These are phyloP conservation scores for Cryptococcus floricola DNA, from an alignment of 1,284 basidiomycete species.

Conservation along the genomic window DNA sequence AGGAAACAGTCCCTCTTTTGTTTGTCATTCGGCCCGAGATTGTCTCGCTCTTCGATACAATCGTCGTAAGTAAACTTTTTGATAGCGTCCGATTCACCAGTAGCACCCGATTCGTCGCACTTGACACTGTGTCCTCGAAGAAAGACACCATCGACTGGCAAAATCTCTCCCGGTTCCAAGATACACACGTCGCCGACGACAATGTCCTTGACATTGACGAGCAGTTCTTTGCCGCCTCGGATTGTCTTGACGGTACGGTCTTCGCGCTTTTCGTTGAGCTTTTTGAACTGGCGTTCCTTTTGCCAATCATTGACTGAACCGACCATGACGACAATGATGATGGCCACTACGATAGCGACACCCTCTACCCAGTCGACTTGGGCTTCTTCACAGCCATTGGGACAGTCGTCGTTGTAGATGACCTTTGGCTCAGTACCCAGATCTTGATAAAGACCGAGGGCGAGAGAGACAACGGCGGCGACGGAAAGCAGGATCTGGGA, in stretches of 20 bases:
- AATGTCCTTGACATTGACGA: slow-evolving; percentile 81
- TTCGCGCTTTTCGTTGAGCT: slow-evolving; percentile 91
- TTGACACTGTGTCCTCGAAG: slow-evolving; percentile 86
- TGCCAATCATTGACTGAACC: slow-evolving; percentile 64
- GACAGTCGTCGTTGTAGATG: slow-evolving; percentile 50
- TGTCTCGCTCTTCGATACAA: slow-evolving; percentile 56
- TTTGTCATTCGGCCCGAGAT: slow-evolving; percentile 39
- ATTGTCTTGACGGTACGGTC: slow-evolving; percentile 90
- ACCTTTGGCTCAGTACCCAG: slow-evolving; percentile 65
- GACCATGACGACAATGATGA: slow-evolving; percentile 61
- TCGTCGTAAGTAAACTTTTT: slow-evolving; percentile 80
- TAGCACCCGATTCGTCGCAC: slow-evolving; percentile 94
- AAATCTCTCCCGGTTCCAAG: slow-evolving; percentile 89
- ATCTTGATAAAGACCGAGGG: slow-evolving; percentile 89
- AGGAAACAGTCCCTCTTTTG: slow-evolving; percentile 86
- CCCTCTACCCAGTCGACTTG: slow-evolving; percentile 93
- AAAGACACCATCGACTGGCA: slow-evolving; percentile 95
- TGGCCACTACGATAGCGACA: slow-evolving; percentile 91
- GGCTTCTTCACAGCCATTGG: slow-evolving; percentile 56
- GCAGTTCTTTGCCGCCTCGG: slow-evolving; percentile 71
- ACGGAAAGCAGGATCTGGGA: slow-evolving; percentile 77
- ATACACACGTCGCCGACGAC: slow-evolving; percentile 90
- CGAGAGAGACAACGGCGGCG: slow-evolving; percentile 87
- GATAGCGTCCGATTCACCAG: slow-evolving; percentile 94
- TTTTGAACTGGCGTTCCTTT: slow-evolving; percentile 92